These are phyloP conservation scores for Yamagishiella unicocca DNA, from an alignment of 139 green algal species.

Conservation along the genomic window DNA sequence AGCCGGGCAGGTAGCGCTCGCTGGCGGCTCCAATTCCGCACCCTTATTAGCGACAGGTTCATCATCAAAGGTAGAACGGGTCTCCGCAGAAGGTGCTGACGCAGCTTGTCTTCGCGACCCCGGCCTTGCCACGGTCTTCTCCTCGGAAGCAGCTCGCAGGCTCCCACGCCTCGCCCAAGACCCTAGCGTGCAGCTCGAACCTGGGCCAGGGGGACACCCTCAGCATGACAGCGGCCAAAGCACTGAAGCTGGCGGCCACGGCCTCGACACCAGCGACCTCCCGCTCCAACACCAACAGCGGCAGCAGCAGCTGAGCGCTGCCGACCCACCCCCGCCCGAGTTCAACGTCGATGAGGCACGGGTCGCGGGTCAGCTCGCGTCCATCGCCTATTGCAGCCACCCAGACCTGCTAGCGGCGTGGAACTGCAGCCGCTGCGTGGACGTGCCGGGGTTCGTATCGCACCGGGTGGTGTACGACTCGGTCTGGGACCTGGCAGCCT, in stretches of 20 bases:
- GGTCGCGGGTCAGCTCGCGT: conserved; percentile 63
- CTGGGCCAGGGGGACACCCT: background rate
- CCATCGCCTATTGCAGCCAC: conserved; percentile 79
- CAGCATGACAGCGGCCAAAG: background rate
- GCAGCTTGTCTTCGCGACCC: background rate
- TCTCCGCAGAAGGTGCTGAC: too few species aligned
- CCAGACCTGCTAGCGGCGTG: conserved; percentile 65
- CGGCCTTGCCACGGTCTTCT: conserved; percentile 25
- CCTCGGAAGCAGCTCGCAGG: background rate
- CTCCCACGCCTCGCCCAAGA: conserved; percentile 11
- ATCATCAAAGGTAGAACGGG: too few species aligned
- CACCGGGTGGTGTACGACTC: conserved; percentile 68
- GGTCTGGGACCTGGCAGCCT: conserved; percentile 81
- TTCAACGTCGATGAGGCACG: conserved; percentile 67
- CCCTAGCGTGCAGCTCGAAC: conserved; percentile 14
- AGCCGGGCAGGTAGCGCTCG: background rate
- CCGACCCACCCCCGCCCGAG: conserved; percentile 10
- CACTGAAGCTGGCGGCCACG: background rate
- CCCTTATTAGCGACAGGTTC: too few species aligned
- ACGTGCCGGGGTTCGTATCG: conserved; percentile 60
- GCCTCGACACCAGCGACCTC: background rate
- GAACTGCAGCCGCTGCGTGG: conserved; percentile 82
- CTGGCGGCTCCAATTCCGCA: background rate
- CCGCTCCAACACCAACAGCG: background rate
- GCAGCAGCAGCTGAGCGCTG: background rate